These are phyloP conservation scores for Acrocalymma vagum DNA, from an alignment of 2,329 filamentous ascomycete species.

Conservation along the genomic window DNA sequence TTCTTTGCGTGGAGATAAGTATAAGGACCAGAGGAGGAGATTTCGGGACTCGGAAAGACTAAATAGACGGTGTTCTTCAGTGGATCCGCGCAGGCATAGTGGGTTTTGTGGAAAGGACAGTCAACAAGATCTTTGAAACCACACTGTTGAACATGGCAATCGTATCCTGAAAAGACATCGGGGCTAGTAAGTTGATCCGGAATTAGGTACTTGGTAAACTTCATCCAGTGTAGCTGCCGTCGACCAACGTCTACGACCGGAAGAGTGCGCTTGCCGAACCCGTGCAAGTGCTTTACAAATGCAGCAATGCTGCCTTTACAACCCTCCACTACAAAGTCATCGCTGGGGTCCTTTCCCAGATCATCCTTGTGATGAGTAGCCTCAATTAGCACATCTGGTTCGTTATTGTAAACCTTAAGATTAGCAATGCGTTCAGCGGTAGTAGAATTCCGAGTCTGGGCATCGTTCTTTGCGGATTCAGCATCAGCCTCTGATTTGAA, in stretches of 20 bases:
- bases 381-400: too few species aligned
- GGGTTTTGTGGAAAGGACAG: slow-evolving; percentile 31
- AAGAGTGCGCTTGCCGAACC: too few species aligned
- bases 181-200: slow-evolving; percentile 26
- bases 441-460: too few species aligned
- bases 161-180: too few species aligned
- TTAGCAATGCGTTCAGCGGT: too few species aligned
- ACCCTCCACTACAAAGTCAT: neutral
- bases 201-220: slow-evolving; percentile 16
- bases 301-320: neutral
- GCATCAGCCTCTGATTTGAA: too few species aligned
- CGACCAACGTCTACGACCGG: too few species aligned
- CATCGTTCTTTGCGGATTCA: too few species aligned
- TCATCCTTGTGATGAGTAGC: too few species aligned
- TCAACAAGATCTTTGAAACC: slow-evolving; percentile 17
- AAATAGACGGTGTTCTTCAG: slow-evolving; percentile 27
- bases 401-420: too few species aligned
- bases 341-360: neutral
- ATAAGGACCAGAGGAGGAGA: slow-evolving; percentile 24
- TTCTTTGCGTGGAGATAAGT: slow-evolving; percentile 28
- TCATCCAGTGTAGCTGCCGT: slow-evolving; percentile 29
- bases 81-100: slow-evolving; percentile 28
- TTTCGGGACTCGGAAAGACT: slow-evolving; percentile 18
- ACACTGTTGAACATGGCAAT: slow-evolving; percentile 5
- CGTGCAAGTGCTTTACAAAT: too few species aligned